A percentile compares a stretch with the other conserved stretches of the same genome.
phyloP scores from a whole-genome alignment of 257 asterid genomes.

The Scutellaria barbata region DNA sequence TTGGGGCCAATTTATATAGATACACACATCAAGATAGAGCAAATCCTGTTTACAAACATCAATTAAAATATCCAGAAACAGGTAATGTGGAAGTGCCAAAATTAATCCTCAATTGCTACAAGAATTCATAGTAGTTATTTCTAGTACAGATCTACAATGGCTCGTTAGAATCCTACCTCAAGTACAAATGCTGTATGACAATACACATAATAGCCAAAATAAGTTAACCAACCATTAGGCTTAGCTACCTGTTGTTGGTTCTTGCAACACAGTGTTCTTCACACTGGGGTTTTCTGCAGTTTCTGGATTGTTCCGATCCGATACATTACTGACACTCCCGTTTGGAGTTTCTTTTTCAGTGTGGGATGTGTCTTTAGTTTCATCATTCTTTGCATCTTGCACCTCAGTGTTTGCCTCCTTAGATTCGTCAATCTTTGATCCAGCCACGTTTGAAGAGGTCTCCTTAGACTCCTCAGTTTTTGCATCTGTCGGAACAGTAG shows the following conservation, averaged over 20 bases:
- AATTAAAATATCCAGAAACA: constrained; percentile 8
- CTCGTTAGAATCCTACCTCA: constrained; percentile 42
- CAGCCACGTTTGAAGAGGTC: not conserved
- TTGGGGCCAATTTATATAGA: too few species aligned
- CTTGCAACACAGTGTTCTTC: constrained; percentile 23
- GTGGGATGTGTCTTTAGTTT: constrained; percentile 17
- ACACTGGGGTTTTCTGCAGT: constrained; percentile 28
- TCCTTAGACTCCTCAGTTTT: constrained; percentile 26
- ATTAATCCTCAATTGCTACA: constrained; percentile 42
- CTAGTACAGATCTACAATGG: constrained; percentile 37
- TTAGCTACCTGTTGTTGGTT: constrained; percentile 31
- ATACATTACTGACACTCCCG: constrained; percentile 24
- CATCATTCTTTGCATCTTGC: constrained; percentile 15
- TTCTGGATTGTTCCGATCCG: constrained; percentile 27
- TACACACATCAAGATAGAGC: too few species aligned
- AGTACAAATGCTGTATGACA: constrained; percentile 22
- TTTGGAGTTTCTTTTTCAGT: constrained; percentile 27
- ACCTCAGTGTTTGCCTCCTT: constrained; percentile 22
- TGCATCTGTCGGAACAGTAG: constrained; percentile 6
- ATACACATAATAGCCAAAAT: constrained; percentile 23
- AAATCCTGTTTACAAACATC: not conserved
- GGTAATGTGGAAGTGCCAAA: constrained; percentile 21
- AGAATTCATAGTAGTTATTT: constrained; percentile 45
- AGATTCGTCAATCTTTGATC: constrained; percentile 25
- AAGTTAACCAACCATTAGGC: not conserved